These are phyloP conservation scores for Mollisiaceae sp. DNA, from an alignment of 2,329 filamentous ascomycete genomes.

Conservation along the genomic window DNA sequence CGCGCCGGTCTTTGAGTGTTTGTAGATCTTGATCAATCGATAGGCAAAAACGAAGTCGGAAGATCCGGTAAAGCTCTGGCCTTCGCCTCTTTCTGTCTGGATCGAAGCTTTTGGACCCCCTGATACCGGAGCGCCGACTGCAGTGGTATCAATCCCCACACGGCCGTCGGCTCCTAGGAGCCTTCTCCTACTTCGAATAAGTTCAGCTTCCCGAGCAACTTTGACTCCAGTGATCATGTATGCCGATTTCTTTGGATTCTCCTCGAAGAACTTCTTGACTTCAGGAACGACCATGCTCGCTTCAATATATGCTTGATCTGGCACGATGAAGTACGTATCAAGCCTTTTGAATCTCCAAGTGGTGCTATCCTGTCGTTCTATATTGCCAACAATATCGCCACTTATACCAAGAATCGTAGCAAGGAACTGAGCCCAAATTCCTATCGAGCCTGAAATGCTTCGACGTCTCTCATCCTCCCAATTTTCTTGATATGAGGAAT, in stretches of 20 bases:
- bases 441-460: background rate
- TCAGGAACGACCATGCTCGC: background rate
- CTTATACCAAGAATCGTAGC: background rate
- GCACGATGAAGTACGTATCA: background rate
- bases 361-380: background rate
- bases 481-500: background rate
- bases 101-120: background rate
- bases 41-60: conserved; percentile 11
- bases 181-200: background rate
- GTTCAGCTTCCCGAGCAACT: background rate
- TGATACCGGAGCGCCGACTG: background rate
- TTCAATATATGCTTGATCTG: background rate
- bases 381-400: background rate
- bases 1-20: no score
- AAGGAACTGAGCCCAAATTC: background rate
- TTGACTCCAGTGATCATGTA: conserved; percentile 4
- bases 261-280: background rate
- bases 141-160: background rate
- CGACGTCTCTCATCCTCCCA: background rate
- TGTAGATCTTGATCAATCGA: conserved; percentile 6
- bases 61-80: background rate
- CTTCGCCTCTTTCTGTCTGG: background rate
- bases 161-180: background rate
- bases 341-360: background rate
- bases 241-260: background rate